Evolutionary conservation across 2,329 filamentous ascomycete genomes (phyloP).

Genomic region (Calcarisporium arbuscula): DNA sequence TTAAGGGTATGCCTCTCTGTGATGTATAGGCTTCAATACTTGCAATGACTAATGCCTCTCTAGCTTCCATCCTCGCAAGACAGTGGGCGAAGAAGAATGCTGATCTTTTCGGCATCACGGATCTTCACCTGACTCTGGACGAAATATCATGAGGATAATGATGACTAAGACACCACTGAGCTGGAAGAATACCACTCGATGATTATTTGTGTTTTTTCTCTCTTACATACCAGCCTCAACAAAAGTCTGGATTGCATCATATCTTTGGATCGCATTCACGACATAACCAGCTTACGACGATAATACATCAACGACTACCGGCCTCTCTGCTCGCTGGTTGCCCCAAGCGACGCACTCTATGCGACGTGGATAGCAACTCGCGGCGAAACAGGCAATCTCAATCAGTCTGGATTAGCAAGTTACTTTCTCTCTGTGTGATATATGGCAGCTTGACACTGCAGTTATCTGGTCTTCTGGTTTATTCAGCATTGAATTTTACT

Average conservation of each 20-base stretch:
- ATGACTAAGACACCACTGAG: slow-evolving; percentile 2
- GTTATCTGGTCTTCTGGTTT: slow-evolving; percentile 27
- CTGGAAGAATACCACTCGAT: neutral
- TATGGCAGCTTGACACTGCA: slow-evolving; percentile 17
- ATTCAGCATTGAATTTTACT: slow-evolving; percentile 27
- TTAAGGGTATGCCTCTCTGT: slow-evolving; percentile 69
- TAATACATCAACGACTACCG: slow-evolving; percentile 24
- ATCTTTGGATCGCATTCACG: slow-evolving; percentile 24
- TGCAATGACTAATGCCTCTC: slow-evolving; percentile 12
- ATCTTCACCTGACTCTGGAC: slow-evolving; percentile 44
- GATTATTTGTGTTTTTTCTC: neutral
- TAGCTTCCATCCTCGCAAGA: slow-evolving; percentile 85
- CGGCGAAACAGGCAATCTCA: slow-evolving; percentile 11
- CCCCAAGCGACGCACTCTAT: slow-evolving; percentile 9
- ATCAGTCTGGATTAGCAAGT: slow-evolving; percentile 17
- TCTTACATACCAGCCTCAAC: neutral
- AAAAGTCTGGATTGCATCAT: slow-evolving; percentile 8
- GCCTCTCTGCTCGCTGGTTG: slow-evolving; percentile 7
- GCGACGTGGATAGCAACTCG: slow-evolving; percentile 17
- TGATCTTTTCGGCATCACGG: slow-evolving; percentile 45
- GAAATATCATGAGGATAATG: slow-evolving; percentile 29
- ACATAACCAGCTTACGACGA: slow-evolving; percentile 23
- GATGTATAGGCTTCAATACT: neutral
- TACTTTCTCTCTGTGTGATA: slow-evolving; percentile 21
- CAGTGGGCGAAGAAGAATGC: slow-evolving; percentile 88